Percentiles rank a stretch among this genome's conserved stretches.
Conservation (phyloP, 129 eudicot genomes). For the Pseudognaphalium luteoalbum region DNA sequence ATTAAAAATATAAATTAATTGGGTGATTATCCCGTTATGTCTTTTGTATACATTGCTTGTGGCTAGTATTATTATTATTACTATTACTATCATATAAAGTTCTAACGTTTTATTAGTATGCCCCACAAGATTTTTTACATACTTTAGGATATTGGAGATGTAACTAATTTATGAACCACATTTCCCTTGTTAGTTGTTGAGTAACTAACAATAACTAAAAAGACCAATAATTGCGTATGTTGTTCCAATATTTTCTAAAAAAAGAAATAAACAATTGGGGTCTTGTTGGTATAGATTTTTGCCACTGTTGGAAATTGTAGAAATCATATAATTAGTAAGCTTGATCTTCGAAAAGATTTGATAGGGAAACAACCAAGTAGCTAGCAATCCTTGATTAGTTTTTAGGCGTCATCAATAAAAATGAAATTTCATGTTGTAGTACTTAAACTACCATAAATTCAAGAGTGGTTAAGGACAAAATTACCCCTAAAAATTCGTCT, state of each 20-base stretch:
- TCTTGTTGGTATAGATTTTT: constrained; percentile 34
- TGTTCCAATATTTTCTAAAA: constrained; percentile 20
- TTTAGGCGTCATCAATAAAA: constrained; percentile 3
- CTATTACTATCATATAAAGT: background rate
- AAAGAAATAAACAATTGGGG: constrained; percentile 17
- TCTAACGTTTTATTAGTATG: background rate
- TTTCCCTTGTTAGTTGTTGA: constrained; percentile 13
- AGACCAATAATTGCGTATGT: constrained; percentile 10
- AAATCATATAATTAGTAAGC: constrained; percentile 21
- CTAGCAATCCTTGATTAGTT: background rate
- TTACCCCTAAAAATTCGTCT: too few relatives aligned
- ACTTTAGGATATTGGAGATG: background rate
- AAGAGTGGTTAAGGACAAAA: too few relatives aligned
- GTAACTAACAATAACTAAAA: constrained; percentile 33
- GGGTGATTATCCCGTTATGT: too few relatives aligned
- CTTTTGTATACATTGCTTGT: too few relatives aligned
- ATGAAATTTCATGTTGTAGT: background rate
- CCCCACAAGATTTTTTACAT: background rate
- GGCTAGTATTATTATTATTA: too few relatives aligned
- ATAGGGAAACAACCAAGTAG: constrained; percentile 24
- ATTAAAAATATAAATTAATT: too few relatives aligned
- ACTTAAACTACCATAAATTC: too few relatives aligned
- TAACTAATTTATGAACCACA: constrained; percentile 16
- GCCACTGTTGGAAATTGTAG: constrained; percentile 13
- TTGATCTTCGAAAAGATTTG: constrained; percentile 35